Conservation (phyloP, 768 basidiomycete genomes). For the Kwoniella sp. region DNA sequence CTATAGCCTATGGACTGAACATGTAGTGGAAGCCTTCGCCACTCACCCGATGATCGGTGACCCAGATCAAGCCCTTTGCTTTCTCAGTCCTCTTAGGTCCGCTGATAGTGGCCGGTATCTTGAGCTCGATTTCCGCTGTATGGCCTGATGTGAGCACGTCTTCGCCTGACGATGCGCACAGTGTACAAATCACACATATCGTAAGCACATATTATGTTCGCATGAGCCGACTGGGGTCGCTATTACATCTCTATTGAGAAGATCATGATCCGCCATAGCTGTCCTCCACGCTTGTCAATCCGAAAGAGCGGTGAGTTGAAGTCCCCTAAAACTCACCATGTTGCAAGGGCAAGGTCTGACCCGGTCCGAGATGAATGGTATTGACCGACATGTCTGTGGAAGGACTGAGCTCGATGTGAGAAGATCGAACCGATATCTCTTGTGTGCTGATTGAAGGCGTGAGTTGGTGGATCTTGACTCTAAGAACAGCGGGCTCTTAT, state of each 20-base stretch:
- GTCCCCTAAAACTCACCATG: slow-evolving; percentile 8
- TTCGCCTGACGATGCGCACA: slow-evolving; percentile 30
- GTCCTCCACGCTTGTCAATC: too few relatives aligned
- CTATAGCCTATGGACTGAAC: too few relatives aligned
- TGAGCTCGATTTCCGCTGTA: slow-evolving; percentile 41
- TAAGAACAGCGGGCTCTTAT: too few relatives aligned
- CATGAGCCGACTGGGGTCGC: neutral
- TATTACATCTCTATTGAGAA: too few relatives aligned
- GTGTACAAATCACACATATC: neutral
- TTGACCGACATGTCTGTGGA: slow-evolving; percentile 20
- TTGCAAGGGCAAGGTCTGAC: slow-evolving; percentile 6
- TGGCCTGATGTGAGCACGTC: slow-evolving; percentile 25
- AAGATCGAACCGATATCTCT: too few relatives aligned
- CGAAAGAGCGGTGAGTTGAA: too few relatives aligned
- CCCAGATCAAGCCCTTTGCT: slow-evolving; percentile 41
- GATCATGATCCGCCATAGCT: too few relatives aligned
- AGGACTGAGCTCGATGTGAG: neutral
- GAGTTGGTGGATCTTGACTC: too few relatives aligned
- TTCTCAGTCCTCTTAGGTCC: slow-evolving; percentile 45
- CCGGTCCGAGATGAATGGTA: slow-evolving; percentile 4
- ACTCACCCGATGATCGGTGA: slow-evolving; percentile 47
- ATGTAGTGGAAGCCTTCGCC: too few relatives aligned
- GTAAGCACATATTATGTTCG: neutral
- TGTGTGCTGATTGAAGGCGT: too few relatives aligned
- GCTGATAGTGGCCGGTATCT: slow-evolving; percentile 40